Percentiles rank a stretch among this genome's conserved stretches.
phyloP scores from a whole-genome alignment of 2,329 filamentous ascomycete species.

The Trichoderma aggressivum region DNA sequence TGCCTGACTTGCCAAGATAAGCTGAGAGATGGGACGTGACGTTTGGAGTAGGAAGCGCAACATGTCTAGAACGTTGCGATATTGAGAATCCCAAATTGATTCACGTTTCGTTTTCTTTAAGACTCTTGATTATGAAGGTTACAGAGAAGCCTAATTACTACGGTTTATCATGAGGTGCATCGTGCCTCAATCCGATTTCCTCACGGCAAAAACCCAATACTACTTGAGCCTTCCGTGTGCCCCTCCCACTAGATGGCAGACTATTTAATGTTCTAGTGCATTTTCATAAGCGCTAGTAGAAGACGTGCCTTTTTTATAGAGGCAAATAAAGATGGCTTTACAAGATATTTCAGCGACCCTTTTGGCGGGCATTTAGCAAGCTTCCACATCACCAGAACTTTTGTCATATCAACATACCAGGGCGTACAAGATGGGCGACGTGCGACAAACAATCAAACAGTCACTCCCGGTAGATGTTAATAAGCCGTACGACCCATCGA shows the following conservation, averaged over 20 bases:
- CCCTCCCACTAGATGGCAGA: background rate
- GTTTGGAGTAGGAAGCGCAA: background rate
- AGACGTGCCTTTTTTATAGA: background rate
- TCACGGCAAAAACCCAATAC: background rate
- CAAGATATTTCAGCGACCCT: background rate
- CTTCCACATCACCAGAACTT: background rate
- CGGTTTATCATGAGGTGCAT: background rate
- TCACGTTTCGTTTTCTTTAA: background rate
- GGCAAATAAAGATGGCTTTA: background rate
- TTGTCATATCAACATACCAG: background rate
- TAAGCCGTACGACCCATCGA: constrained; percentile 42
- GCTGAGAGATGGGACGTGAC: background rate
- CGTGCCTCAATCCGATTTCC: background rate
- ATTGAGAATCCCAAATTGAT: background rate
- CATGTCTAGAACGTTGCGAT: background rate
- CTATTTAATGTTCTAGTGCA: background rate
- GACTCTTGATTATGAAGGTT: background rate
- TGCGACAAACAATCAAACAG: constrained; percentile 24
- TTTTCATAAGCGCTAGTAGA: background rate
- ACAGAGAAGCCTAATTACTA: background rate
- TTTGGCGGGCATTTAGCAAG: background rate
- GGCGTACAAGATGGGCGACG: background rate
- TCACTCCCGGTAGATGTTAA: constrained; percentile 46
- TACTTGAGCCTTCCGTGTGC: background rate
- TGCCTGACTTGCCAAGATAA: background rate